Evolutionary conservation across 1,284 basidiomycete species (phyloP).

Genomic region (Boletus coffeatus): DNA sequence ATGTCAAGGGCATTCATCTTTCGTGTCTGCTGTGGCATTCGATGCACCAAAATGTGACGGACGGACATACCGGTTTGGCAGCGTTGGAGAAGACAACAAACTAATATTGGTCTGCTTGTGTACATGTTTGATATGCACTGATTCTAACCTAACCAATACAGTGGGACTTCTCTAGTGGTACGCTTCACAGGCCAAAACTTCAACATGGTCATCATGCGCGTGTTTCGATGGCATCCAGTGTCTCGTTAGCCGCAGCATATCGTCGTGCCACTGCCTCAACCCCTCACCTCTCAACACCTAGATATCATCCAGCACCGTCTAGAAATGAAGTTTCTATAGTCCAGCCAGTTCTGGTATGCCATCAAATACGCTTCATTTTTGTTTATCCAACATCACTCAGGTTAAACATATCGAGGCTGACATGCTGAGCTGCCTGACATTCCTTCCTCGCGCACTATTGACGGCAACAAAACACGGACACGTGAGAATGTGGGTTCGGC

Average conservation of each 20-base stretch:
- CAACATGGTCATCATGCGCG: conserved; percentile 59
- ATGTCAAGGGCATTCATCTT: conserved; percentile 95
- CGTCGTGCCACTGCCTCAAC: conserved; percentile 52
- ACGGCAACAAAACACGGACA: conserved; percentile 70
- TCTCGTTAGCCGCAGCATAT: conserved; percentile 53
- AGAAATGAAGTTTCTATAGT: conserved; percentile 86
- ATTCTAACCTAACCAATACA: conserved; percentile 26
- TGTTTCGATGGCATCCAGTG: conserved; percentile 67
- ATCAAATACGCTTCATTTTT: conserved; percentile 14
- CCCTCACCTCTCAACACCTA: conserved; percentile 47
- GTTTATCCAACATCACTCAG: conserved; percentile 34
- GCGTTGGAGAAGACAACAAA: conserved; percentile 93
- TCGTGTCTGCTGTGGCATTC: conserved; percentile 86
- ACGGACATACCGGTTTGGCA: conserved; percentile 86
- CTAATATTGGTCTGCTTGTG: conserved; percentile 63
- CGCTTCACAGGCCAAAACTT: conserved; percentile 69
- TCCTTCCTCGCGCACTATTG: conserved; percentile 70
- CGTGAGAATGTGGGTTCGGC: conserved; percentile 81
- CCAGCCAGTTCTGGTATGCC: conserved; percentile 81
- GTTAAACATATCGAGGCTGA: conserved; percentile 77
- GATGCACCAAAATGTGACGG: conserved; percentile 84
- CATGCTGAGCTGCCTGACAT: conserved; percentile 63
- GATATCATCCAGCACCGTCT: conserved; percentile 83
- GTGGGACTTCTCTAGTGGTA: conserved; percentile 90
- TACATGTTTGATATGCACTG: neutral